phyloP scores from a whole-genome alignment of 768 basidiomycete species.

The Kwoniella sp. region DNA sequence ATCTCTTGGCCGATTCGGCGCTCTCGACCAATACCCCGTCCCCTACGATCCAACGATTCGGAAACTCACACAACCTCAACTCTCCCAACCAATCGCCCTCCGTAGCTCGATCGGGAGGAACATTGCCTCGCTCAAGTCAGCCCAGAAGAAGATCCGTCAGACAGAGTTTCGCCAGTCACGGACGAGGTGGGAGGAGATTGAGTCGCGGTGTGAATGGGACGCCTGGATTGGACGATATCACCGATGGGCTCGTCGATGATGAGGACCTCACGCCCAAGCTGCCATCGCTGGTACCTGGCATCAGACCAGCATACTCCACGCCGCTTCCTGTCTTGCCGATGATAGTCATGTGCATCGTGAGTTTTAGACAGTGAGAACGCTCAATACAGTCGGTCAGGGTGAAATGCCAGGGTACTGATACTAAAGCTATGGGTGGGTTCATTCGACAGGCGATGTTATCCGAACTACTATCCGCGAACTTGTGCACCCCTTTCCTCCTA shows the following conservation, averaged over 20 bases:
- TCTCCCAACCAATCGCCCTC: conserved; percentile 22
- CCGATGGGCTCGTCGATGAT: conserved; percentile 21
- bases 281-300: conserved; percentile 51
- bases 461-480: conserved; percentile 91
- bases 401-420: not conserved
- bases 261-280: conserved; percentile 38
- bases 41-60: conserved; percentile 12
- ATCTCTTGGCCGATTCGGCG: conserved; percentile 24
- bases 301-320: conserved; percentile 60
- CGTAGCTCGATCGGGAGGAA: conserved; percentile 8
- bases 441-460: conserved; percentile 78
- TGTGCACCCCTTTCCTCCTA: conserved; percentile 84
- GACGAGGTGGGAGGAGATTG: conserved; percentile 24
- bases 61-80: conserved; percentile 9
- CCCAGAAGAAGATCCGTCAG: conserved; percentile 21
- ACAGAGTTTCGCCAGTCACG: conserved; percentile 30
- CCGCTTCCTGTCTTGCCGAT: conserved; percentile 85
- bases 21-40: conserved; percentile 28
- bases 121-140: conserved; percentile 10
- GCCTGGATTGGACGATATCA: conserved; percentile 4
- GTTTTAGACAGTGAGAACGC: conserved; percentile 44
- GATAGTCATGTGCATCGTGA: conserved; percentile 86
- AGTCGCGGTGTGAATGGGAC: conserved; percentile 14
- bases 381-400: not conserved
- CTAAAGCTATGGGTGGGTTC: not conserved